Percentiles rank a stretch among this genome's conserved stretches.
Evolutionary conservation across 2,329 filamentous ascomycete species (phyloP).

Genomic region (Lasiodiplodia theobromae): DNA sequence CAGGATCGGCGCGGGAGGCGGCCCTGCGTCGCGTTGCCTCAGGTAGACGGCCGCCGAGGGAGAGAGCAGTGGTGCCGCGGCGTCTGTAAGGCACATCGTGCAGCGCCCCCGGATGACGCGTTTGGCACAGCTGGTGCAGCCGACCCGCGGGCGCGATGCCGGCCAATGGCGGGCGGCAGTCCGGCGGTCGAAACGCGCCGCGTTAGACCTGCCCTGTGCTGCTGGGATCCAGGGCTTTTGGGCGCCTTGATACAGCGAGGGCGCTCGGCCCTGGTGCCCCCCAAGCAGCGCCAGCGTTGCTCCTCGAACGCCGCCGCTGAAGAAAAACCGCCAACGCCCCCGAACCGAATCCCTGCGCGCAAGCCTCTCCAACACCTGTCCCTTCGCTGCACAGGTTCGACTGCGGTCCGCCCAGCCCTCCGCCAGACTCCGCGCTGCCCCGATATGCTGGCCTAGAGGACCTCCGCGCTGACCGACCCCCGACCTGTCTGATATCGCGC

Average conservation of each 20-base stretch:
- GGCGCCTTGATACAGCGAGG: slow-evolving; percentile 29
- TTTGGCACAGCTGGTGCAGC: slow-evolving; percentile 7
- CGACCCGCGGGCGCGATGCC: slow-evolving; percentile 16
- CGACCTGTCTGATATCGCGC: slow-evolving; percentile 15
- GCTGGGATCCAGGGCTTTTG: slow-evolving; percentile 19
- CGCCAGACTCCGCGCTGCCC: neutral
- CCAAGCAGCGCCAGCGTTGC: slow-evolving; percentile 9
- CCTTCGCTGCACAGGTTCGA: slow-evolving; percentile 24
- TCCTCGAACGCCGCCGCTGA: slow-evolving; percentile 23
- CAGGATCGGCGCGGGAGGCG: slow-evolving; percentile 23
- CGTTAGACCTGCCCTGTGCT: slow-evolving; percentile 25
- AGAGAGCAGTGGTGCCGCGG: slow-evolving; percentile 9
- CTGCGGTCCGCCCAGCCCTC: slow-evolving; percentile 8
- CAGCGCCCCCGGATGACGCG: slow-evolving; percentile 2
- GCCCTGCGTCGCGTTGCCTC: slow-evolving; percentile 17
- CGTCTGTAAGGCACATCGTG: slow-evolving; percentile 19
- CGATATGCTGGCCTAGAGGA: slow-evolving; percentile 24
- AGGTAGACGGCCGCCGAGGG: slow-evolving; percentile 15
- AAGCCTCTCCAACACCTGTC: slow-evolving; percentile 27
- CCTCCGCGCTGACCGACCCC: slow-evolving; percentile 3
- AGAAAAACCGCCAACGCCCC: slow-evolving; percentile 25
- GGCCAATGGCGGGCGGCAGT: slow-evolving; percentile 15
- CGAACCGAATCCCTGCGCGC: slow-evolving; percentile 24
- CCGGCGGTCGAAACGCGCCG: slow-evolving; percentile 14
- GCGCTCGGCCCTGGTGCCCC: slow-evolving; percentile 9